phyloP scores from a whole-genome alignment of 31 red algal genomes.

The Endocladia muricata region DNA sequence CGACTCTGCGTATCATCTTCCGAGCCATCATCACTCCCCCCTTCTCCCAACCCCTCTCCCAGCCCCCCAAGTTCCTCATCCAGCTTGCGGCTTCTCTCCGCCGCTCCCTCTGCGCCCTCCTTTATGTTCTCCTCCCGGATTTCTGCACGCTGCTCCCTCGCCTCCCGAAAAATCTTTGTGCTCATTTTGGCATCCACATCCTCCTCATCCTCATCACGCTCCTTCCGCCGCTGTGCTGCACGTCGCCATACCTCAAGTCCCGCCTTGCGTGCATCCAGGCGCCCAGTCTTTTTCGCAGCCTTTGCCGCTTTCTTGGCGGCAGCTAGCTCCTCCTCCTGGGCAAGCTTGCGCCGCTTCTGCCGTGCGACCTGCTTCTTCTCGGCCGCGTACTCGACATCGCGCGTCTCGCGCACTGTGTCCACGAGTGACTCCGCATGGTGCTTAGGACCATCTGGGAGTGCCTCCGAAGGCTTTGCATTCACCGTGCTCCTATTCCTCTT shows the following conservation, averaged over 20 bases:
- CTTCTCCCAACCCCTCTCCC: conserved; percentile 5
- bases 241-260: conserved; percentile 55
- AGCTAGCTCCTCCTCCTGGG: conserved; percentile 17
- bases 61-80: not conserved
- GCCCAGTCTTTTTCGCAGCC: not conserved
- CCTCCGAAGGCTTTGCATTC: not conserved
- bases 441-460: not conserved
- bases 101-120: conserved; percentile 10
- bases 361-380: conserved; percentile 43
- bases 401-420: conserved; percentile 50
- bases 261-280: conserved; percentile 25
- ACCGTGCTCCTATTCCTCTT: conserved; percentile 9
- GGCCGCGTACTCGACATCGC: conserved; percentile 65
- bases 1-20: conserved; percentile 38
- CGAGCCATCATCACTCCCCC: conserved; percentile 56
- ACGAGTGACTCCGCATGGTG: conserved; percentile 45
- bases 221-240: conserved; percentile 41
- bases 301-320: conserved; percentile 16
- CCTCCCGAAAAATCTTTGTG: conserved; percentile 61
- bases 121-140: conserved; percentile 40
- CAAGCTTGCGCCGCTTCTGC: conserved; percentile 62
- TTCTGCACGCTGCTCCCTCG: conserved; percentile 54
- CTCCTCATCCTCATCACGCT: not conserved
- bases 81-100: not conserved
- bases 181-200: conserved; percentile 42